Percentiles rank a stretch among this genome's conserved stretches.
phyloP scores from a whole-genome alignment of 169 alveolate genomes.

The Neospora caninum region DNA sequence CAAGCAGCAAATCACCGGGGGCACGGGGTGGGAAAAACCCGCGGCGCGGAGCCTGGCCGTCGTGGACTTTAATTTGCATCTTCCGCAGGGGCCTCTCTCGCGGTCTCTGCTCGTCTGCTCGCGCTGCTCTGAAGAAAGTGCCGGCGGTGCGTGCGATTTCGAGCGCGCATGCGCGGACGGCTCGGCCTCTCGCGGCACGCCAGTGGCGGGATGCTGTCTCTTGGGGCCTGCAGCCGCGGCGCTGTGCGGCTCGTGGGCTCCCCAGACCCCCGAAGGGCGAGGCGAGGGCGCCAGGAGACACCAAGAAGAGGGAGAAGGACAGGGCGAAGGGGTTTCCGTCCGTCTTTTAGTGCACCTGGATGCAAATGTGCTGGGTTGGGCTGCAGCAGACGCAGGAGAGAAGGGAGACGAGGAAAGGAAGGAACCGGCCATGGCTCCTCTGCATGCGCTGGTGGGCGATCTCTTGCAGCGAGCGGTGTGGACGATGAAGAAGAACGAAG shows the following conservation, averaged over 20 bases:
- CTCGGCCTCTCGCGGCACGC: neutral
- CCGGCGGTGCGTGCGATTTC: neutral
- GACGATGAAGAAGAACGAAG: neutral
- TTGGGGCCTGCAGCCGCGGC: neutral
- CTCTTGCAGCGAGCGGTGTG: neutral
- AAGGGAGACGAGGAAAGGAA: neutral
- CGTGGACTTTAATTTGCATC: neutral
- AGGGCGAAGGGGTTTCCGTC: neutral
- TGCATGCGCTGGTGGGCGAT: neutral
- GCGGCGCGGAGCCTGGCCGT: neutral
- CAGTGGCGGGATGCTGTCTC: neutral
- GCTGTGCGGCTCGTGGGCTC: neutral
- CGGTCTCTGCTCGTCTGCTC: neutral
- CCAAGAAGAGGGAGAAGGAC: neutral
- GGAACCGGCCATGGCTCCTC: neutral
- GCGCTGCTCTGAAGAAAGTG: neutral
- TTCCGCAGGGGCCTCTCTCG: neutral
- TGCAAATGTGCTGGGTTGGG: neutral
- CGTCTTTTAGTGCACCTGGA: neutral
- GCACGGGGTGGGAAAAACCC: conserved; percentile 20
- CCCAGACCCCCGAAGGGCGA: neutral
- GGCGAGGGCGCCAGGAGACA: neutral
- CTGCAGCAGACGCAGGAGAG: neutral
- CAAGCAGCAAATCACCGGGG: neutral
- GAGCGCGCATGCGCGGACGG: neutral